phyloP scores from a whole-genome alignment of 176 grass and related monocot genomes.

The Ensete glaucum region DNA sequence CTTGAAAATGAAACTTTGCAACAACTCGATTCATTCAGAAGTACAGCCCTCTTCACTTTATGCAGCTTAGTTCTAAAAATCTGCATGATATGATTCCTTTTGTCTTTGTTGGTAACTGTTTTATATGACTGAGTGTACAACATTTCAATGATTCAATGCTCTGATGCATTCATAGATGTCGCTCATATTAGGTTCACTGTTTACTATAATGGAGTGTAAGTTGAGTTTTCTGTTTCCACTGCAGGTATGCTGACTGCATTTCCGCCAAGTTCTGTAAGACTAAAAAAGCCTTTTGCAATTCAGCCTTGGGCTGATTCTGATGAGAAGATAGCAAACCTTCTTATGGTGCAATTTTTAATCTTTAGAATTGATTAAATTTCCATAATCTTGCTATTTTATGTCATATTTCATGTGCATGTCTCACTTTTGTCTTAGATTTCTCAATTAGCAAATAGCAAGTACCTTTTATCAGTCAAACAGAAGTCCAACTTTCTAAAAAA shows the following conservation, averaged over 20 bases:
- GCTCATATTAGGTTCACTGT: not conserved
- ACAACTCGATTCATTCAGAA: conserved; percentile 85
- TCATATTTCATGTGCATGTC: not conserved
- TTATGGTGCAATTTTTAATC: conserved; percentile 57
- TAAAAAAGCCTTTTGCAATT: conserved; percentile 65
- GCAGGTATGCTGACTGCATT: conserved; percentile 67
- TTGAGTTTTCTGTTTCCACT: conserved; percentile 1
- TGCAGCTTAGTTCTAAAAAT: not conserved
- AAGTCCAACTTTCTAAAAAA: not conserved
- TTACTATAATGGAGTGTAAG: not conserved
- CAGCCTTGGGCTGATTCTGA: conserved; percentile 74
- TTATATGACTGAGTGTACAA: not conserved
- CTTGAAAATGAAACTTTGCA: conserved; percentile 82
- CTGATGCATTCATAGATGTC: not conserved
- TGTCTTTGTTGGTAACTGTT: not conserved
- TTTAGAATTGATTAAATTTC: no score
- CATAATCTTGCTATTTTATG: no score
- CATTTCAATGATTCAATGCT: not conserved
- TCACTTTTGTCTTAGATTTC: no score
- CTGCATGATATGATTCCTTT: not conserved
- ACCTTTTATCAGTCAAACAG: no score
- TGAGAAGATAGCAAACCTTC: conserved; percentile 78
- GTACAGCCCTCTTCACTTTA: conserved; percentile 19
- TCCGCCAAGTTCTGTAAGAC: conserved; percentile 48
- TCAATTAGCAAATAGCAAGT: no score